Evolutionary conservation across 2,329 filamentous ascomycete species (phyloP).

Genomic region (Scedosporium apiospermum): DNA sequence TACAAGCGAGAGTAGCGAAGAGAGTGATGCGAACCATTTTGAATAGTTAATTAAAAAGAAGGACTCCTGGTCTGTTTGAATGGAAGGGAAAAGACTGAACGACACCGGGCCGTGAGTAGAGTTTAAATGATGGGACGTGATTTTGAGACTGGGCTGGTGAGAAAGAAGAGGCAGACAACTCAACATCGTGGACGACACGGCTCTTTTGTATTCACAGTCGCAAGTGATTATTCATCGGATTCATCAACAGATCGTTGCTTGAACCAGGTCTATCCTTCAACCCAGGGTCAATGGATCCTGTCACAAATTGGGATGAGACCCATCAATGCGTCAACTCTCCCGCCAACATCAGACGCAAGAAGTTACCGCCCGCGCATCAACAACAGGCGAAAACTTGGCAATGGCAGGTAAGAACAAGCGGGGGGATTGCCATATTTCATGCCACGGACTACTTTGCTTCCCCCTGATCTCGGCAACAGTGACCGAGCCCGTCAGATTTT

Average conservation of each 20-base stretch:
- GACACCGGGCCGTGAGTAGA: conserved; percentile 1
- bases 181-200: background rate
- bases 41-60: conserved; percentile 7
- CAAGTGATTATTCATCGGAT: background rate
- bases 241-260: background rate
- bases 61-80: conserved; percentile 12
- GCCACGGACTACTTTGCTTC: background rate
- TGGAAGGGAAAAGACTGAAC: conserved; percentile 6
- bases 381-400: background rate
- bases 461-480: background rate
- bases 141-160: background rate
- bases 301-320: background rate
- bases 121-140: background rate
- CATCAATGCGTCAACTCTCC: background rate
- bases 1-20: conserved; percentile 16
- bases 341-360: conserved; percentile 5
- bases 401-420: background rate
- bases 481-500: background rate
- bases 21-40: conserved; percentile 18
- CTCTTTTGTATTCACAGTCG: conserved; percentile 1
- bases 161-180: background rate
- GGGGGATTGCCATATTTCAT: background rate
- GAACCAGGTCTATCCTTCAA: background rate
- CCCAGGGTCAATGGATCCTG: background rate
- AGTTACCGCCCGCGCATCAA: conserved; percentile 5